These are phyloP conservation scores for Jatropha multifida DNA, from an alignment of 441 rosid species.

Conservation along the genomic window DNA sequence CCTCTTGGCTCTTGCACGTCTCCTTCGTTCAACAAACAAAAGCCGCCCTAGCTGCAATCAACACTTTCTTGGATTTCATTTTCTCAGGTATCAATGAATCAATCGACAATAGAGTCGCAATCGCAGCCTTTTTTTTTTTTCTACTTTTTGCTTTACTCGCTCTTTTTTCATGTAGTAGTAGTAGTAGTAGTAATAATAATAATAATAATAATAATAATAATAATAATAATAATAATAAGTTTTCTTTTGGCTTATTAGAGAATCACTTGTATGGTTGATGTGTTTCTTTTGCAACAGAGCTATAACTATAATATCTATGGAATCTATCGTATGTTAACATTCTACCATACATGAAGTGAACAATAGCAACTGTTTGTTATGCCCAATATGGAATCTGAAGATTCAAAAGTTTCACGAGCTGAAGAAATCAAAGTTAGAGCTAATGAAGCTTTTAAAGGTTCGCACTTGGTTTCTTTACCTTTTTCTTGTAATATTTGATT, in stretches of 20 bases:
- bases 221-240: background rate
- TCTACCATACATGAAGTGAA: constrained; percentile 1
- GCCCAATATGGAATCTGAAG: constrained; percentile 55
- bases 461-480: background rate
- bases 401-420: constrained; percentile 50
- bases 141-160: too few species aligned
- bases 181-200: background rate
- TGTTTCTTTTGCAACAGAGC: background rate
- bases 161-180: too few species aligned
- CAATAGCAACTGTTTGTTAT: constrained; percentile 17
- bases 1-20: background rate
- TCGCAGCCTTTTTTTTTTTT: background rate
- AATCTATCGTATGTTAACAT: constrained; percentile 16
- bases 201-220: too few species aligned
- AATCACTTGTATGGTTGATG: background rate
- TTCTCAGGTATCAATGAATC: background rate
- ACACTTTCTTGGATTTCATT: background rate
- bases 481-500: background rate
- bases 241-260: background rate
- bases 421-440: constrained; percentile 77
- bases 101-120: background rate
- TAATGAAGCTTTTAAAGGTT: constrained; percentile 93
- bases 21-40: background rate
- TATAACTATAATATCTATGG: constrained; percentile 1
- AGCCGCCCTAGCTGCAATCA: background rate